Conservation (phyloP, 169 alveolate species). For the Amoebophrya sp. region DNA sequence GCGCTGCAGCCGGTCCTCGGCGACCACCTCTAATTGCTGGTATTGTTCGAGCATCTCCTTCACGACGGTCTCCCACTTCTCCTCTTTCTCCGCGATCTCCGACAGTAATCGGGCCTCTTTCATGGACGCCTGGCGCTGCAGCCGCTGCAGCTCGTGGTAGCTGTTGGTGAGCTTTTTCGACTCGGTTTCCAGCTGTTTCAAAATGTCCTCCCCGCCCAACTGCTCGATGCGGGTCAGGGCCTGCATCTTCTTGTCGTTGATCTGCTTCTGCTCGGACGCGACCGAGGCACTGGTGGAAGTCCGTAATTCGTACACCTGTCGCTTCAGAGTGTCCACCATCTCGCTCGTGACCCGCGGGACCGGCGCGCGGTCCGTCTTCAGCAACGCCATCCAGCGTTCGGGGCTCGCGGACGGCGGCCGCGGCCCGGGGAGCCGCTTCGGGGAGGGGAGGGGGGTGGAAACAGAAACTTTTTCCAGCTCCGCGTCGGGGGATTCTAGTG, state of each 20-base stretch:
- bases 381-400: neutral
- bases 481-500: too few relatives aligned
- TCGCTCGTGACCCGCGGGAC: neutral
- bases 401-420: neutral
- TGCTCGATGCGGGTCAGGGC: neutral
- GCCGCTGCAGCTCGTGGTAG: neutral
- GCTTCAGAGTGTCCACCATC: neutral
- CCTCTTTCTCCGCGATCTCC: neutral
- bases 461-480: too few relatives aligned
- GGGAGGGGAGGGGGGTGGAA: neutral
- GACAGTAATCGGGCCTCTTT: neutral
- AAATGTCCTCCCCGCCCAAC: neutral
- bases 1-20: neutral
- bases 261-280: neutral
- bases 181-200: neutral
- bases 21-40: neutral
- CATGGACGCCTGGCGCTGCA: neutral
- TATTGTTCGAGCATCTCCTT: neutral
- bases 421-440: neutral
- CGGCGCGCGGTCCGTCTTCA: constrained; percentile 14
- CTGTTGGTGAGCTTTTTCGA: neutral
- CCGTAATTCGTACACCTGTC: neutral
- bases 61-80: neutral
- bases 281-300: neutral
- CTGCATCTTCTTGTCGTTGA: neutral